phyloP scores from a whole-genome alignment of 352 stramenopile species.

The Globisporangium polare region DNA sequence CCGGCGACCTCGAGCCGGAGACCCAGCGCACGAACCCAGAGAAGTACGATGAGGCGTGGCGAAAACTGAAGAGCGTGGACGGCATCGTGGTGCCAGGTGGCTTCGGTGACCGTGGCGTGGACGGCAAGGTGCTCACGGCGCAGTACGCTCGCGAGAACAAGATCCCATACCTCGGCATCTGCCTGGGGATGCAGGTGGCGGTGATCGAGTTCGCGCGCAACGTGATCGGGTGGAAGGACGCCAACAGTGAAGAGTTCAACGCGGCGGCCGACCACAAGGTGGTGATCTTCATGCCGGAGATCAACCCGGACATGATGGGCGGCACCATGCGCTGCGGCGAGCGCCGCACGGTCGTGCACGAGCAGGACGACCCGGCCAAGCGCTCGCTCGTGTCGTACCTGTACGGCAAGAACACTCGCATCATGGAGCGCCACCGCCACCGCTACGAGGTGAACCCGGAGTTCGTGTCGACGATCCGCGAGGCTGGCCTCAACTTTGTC shows the following conservation, averaged over 20 bases:
- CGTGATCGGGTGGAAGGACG: constrained; percentile 89
- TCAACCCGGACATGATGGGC: constrained; percentile 97
- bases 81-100: constrained; percentile 98
- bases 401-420: constrained; percentile 84
- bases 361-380: constrained; percentile 75
- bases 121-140: constrained; percentile 96
- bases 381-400: constrained; percentile 88
- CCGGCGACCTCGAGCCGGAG: constrained; percentile 90
- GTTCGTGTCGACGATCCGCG: constrained; percentile 87
- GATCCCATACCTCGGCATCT: constrained; percentile 98
- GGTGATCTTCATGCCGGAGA: constrained; percentile 99
- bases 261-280: constrained; percentile 87
- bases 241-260: constrained; percentile 96
- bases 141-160: constrained; percentile 95
- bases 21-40: constrained; percentile 68
- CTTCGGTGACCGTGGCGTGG: constrained; percentile 97
- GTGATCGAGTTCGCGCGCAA: constrained; percentile 98
- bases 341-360: constrained; percentile 92
- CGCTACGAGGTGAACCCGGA: constrained; percentile 99
- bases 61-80: constrained; percentile 89
- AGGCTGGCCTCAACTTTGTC: constrained; percentile 95
- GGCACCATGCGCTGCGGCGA: constrained; percentile 99
- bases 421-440: constrained; percentile 97
- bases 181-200: constrained; percentile 93
- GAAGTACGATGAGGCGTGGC: constrained; percentile 88